Evolutionary conservation across 2,329 filamentous ascomycete genomes (phyloP).

Genomic region (Davidsoniella eucalypti): DNA sequence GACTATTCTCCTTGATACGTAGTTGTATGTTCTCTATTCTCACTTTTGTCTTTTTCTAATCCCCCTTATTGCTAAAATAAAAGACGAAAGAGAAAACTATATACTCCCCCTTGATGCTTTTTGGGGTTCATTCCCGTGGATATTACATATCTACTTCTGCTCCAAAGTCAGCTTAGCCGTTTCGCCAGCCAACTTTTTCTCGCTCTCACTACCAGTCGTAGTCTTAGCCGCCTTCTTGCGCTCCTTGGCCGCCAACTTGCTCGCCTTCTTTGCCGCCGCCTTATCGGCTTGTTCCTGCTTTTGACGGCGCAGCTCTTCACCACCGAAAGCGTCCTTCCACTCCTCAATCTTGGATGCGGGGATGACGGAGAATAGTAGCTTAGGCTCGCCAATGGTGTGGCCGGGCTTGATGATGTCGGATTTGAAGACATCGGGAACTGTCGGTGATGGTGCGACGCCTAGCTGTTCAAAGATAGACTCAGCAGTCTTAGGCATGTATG

Average conservation of each 20-base stretch:
- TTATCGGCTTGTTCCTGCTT: conserved; percentile 41
- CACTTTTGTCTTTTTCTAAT: neutral
- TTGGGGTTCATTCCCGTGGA: conserved; percentile 5
- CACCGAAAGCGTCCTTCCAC: conserved; percentile 63
- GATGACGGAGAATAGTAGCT: conserved; percentile 68
- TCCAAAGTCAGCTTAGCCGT: conserved; percentile 14
- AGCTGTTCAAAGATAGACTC: conserved; percentile 65
- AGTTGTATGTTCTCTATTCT: too few species aligned
- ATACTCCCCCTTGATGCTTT: neutral
- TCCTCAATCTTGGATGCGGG: conserved; percentile 66
- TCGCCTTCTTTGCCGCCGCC: conserved; percentile 33
- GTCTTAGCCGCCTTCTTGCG: conserved; percentile 24
- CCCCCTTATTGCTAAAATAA: too few species aligned
- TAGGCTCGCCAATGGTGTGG: conserved; percentile 66
- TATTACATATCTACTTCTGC: conserved; percentile 10
- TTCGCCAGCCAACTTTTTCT: conserved; percentile 14
- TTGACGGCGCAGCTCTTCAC: conserved; percentile 49
- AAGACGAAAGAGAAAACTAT: too few species aligned
- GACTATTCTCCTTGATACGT: too few species aligned
- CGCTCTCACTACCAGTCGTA: conserved; percentile 11
- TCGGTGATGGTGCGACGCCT: conserved; percentile 30
- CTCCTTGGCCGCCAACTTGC: conserved; percentile 34
- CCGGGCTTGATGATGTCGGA: conserved; percentile 47
- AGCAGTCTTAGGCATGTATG: conserved; percentile 72
- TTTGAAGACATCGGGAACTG: conserved; percentile 52